Conservation (phyloP, 768 basidiomycete genomes). For the Melanogaster broomeanus region DNA sequence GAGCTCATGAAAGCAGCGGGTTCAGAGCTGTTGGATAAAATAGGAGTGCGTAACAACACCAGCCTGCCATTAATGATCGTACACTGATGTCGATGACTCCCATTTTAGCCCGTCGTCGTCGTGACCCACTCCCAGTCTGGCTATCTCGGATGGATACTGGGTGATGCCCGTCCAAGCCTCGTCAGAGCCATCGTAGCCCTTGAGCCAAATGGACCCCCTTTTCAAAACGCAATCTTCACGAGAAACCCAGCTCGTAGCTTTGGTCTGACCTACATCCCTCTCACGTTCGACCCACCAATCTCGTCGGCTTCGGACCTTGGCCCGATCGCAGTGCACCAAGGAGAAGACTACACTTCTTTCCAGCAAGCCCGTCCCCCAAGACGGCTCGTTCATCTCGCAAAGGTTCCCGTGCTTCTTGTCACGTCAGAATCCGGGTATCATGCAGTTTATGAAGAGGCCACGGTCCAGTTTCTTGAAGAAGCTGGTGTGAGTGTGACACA, state of each 20-base stretch:
- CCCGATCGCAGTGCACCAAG: conserved; percentile 26
- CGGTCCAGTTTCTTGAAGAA: conserved; percentile 42
- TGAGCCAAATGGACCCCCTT: conserved; percentile 54
- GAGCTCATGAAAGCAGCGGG: conserved; percentile 44
- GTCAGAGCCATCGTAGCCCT: conserved; percentile 50
- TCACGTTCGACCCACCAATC: conserved; percentile 45
- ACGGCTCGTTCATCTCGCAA: conserved; percentile 41
- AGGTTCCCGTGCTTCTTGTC: conserved; percentile 47
- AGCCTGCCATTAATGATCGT: not conserved
- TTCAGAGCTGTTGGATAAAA: conserved; percentile 43
- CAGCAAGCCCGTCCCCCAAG: conserved; percentile 45
- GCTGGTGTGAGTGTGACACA: conserved; percentile 48
- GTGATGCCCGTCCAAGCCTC: conserved; percentile 43
- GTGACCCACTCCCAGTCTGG: conserved; percentile 55
- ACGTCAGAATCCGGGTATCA: conserved; percentile 55
- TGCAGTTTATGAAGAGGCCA: conserved; percentile 48
- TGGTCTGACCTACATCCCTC: conserved; percentile 50
- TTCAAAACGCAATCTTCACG: conserved; percentile 40
- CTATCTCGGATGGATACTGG: conserved; percentile 49
- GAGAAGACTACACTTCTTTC: conserved; percentile 39
- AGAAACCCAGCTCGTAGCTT: conserved; percentile 41
- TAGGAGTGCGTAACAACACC: conserved; percentile 41
- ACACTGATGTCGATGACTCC: conserved; percentile 2
- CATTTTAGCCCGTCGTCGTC: conserved; percentile 43
- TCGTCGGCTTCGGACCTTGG: conserved; percentile 39